A percentile compares a stretch with the other conserved stretches of the same genome.
Evolutionary conservation across 2,329 filamentous ascomycete species (phyloP).

Genomic region (Meredithiella fracta): DNA sequence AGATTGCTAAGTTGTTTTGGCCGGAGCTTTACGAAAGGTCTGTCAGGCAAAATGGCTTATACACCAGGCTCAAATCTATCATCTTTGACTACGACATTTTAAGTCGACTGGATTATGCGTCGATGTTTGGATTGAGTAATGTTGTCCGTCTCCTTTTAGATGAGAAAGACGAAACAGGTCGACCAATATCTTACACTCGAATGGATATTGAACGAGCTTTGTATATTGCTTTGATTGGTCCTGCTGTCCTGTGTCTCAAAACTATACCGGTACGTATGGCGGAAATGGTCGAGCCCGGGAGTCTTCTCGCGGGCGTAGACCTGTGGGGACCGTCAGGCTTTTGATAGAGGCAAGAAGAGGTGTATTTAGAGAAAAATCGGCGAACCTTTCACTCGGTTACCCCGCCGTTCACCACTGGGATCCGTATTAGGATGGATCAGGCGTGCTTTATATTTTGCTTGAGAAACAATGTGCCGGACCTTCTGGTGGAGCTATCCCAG

Average conservation of each 20-base stretch:
- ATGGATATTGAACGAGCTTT: not conserved
- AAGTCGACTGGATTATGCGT: not conserved
- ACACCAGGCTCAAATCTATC: not conserved
- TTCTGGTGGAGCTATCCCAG: not conserved
- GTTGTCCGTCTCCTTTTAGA: not conserved
- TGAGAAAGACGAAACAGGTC: not conserved
- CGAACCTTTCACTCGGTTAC: not conserved
- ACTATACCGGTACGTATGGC: too few relatives aligned
- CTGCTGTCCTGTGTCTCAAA: not conserved
- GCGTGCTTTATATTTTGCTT: not conserved
- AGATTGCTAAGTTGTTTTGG: not conserved
- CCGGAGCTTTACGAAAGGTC: not conserved
- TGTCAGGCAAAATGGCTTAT: not conserved
- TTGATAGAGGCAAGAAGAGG: too few relatives aligned
- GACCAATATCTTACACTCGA: not conserved
- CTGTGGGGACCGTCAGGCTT: too few relatives aligned
- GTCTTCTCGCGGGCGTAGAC: too few relatives aligned
- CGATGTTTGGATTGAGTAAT: not conserved
- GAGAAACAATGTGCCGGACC: not conserved
- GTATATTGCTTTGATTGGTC: not conserved
- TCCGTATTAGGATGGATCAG: not conserved
- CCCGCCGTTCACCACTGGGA: not conserved
- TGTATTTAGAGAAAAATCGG: not conserved
- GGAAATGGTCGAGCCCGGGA: too few relatives aligned
- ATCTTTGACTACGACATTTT: not conserved